Evolutionary conservation across 768 basidiomycete genomes (phyloP).

Genomic region (Boletus huronensis): DNA sequence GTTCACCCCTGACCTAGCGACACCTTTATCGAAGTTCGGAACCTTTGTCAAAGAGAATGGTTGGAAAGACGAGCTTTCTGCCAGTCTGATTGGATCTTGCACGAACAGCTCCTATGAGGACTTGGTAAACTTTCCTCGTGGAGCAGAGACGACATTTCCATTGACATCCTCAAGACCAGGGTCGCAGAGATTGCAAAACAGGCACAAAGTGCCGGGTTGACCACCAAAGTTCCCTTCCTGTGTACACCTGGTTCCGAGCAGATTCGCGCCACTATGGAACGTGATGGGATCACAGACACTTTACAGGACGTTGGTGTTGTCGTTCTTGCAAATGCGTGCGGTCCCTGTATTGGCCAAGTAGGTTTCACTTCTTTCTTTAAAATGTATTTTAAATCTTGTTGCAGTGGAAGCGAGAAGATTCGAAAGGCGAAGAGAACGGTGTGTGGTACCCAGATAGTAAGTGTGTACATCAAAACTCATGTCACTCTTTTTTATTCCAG

Average conservation of each 20-base stretch:
- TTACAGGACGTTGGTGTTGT: conserved; percentile 89
- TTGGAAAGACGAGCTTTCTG: conserved; percentile 93
- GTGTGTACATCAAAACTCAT: conserved; percentile 3
- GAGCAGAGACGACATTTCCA: not conserved
- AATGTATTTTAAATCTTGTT: conserved; percentile 4
- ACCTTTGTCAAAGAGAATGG: conserved; percentile 76
- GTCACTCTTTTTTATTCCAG: conserved; percentile 36
- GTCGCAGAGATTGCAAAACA: conserved; percentile 90
- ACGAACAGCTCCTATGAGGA: conserved; percentile 99
- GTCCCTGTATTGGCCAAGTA: conserved; percentile 96
- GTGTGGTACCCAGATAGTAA: conserved; percentile 16
- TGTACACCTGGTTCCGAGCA: conserved; percentile 93
- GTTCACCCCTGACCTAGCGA: conserved; percentile 95
- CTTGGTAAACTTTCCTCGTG: conserved; percentile 51
- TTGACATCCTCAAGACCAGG: conserved; percentile 56
- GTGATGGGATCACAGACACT: conserved; percentile 79
- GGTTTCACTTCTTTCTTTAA: conserved; percentile 10
- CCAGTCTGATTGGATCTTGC: conserved; percentile 94
- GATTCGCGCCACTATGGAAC: conserved; percentile 95
- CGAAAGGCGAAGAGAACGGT: conserved; percentile 90
- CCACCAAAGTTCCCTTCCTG: conserved; percentile 79
- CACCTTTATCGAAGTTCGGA: conserved; percentile 87
- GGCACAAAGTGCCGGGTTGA: conserved; percentile 80
- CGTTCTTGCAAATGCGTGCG: conserved; percentile 96
- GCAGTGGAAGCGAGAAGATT: conserved; percentile 91